Conservation (phyloP, 2,329 filamentous ascomycete species). For the Fusarium burgessii region DNA sequence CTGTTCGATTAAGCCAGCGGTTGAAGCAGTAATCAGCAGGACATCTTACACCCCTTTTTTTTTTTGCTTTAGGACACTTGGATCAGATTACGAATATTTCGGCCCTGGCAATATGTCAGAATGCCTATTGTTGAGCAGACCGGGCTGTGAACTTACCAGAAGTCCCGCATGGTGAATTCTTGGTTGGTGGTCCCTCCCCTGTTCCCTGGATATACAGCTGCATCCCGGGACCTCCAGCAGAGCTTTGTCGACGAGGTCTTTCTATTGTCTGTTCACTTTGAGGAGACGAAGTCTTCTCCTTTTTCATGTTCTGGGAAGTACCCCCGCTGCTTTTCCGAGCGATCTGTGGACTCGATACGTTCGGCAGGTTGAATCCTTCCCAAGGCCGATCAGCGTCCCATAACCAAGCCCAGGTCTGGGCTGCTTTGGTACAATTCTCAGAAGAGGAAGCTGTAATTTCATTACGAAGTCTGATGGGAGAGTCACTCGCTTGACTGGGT, state of each 20-base stretch:
- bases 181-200: background rate
- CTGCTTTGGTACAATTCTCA: background rate
- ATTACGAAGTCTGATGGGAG: background rate
- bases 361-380: constrained; percentile 11
- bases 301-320: background rate
- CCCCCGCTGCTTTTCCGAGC: background rate
- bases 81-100: background rate
- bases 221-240: background rate
- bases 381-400: constrained; percentile 17
- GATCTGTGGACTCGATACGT: background rate
- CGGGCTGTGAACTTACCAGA: constrained; percentile 6
- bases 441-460: background rate
- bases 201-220: background rate
- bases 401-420: constrained; percentile 11
- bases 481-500: background rate
- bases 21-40: background rate
- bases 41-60: no score
- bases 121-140: background rate
- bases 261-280: background rate
- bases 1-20: background rate
- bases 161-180: background rate
- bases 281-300: no score
- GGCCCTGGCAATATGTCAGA: background rate
- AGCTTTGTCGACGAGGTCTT: background rate
- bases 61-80: background rate